phyloP scores from a whole-genome alignment of 2,329 filamentous ascomycete genomes.

The Fusarium bactridioides region DNA sequence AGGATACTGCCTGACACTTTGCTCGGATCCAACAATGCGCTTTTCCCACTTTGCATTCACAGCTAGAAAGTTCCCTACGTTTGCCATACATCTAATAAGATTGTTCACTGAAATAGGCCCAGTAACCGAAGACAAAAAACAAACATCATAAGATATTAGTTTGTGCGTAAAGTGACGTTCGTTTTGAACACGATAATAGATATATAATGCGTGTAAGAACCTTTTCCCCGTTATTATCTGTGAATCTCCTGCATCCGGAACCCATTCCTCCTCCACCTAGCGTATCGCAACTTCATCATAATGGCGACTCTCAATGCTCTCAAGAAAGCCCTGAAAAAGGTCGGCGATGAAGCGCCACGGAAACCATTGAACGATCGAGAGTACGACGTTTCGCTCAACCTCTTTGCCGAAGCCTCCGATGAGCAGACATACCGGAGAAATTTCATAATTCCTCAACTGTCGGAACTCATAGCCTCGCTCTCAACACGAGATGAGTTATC shows the following conservation, averaged over 20 bases:
- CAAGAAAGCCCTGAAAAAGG: constrained; percentile 50
- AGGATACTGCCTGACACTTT: background rate
- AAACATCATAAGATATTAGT: background rate
- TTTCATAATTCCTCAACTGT: constrained; percentile 62
- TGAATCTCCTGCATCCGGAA: background rate
- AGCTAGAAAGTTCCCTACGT: too few species aligned
- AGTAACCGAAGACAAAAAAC: background rate
- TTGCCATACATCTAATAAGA: background rate
- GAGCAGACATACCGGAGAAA: constrained; percentile 54
- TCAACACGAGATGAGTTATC: constrained; percentile 55
- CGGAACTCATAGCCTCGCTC: constrained; percentile 51
- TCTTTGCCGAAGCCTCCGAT: constrained; percentile 48
- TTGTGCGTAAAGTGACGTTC: background rate
- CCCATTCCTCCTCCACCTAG: background rate
- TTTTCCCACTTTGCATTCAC: too few species aligned
- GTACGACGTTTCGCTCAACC: constrained; percentile 58
- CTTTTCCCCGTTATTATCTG: background rate
- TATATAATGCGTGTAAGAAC: background rate
- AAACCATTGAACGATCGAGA: constrained; percentile 55
- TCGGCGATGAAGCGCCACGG: constrained; percentile 28
- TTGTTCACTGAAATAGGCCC: accelerated
- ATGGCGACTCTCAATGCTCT: constrained; percentile 52
- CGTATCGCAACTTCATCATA: too few species aligned
- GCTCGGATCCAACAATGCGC: accelerated
- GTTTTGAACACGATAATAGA: background rate